Base-by-base conservation (phyloP, 805 yeast species). In the Candida coquimbonensis region DNA sequence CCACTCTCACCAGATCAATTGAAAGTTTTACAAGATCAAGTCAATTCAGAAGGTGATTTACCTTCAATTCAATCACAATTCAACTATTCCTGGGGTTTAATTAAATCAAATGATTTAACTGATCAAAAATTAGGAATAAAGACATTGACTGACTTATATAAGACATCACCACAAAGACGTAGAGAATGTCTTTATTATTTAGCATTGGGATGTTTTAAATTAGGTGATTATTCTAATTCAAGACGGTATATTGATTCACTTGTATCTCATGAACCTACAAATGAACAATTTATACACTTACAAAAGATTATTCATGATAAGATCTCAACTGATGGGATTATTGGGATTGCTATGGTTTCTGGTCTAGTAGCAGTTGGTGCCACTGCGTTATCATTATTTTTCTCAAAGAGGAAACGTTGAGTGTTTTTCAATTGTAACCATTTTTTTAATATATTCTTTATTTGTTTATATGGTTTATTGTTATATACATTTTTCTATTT, bases 41-140 rank as follows among this genome's bases (percentile, higher is more conserved):
- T 87, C 36, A 77, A 80, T 26, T 71, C 83, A 1, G 98, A 93
- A 61, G 81, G 85, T 31, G 95, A 93, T 6, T 70, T 75, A 36
- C 89, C 87, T 0, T 74, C 90, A 0, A 74, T 86, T 0, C 97
- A 89, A 63, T 83, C 96, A 3, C 77, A 81, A 47, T 93, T 93
- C 74, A 93, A 95, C 65, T 87, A 86, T 56, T 95, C 97, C 0
- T 93, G 99, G 99, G 99, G 95, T 4, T 70, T 93, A 42, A 78
- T 95, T 51, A 90, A 88, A 62, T 81, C 95, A 2, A 60, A 64
- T 42, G 71, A 73, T 42, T 69, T 72, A 21, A 73, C 70, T 36
- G 83, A 86, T 50, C 95, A 87, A 59, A 74, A 83, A 54, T 72
- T 83, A 42, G 99, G 98, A 0, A 79, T 93, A 16, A 81, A 78